phyloP scores from a whole-genome alignment of 2,329 filamentous ascomycete genomes.

The Reticulascus tulasneorum region DNA sequence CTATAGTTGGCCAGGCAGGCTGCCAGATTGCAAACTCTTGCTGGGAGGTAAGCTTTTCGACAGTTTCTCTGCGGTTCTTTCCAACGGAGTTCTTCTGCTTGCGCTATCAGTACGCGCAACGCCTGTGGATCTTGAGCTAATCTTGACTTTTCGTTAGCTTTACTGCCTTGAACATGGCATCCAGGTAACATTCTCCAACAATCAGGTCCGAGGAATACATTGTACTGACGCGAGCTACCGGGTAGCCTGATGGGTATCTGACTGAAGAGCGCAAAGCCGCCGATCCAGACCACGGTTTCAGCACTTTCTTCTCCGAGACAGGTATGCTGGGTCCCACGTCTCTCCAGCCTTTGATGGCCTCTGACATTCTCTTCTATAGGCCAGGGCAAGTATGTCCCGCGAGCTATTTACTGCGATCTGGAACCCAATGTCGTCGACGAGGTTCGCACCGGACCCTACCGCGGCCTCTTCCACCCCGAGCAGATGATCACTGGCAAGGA shows the following conservation, averaged over 20 bases:
- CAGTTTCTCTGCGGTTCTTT: too few relatives aligned
- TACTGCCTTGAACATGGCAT: slow-evolving; percentile 99
- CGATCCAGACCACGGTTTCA: slow-evolving; percentile 95
- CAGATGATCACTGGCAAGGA: slow-evolving; percentile 99
- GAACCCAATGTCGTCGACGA: slow-evolving; percentile 99
- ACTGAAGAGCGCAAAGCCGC: slow-evolving; percentile 95
- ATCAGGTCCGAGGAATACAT: neutral
- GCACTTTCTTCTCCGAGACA: slow-evolving; percentile 99
- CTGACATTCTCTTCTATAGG: slow-evolving; percentile 47
- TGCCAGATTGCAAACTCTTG: slow-evolving; percentile 99
- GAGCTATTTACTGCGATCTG: slow-evolving; percentile 99
- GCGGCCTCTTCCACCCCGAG: slow-evolving; percentile 96
- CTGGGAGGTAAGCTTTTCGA: slow-evolving; percentile 97
- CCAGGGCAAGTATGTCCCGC: slow-evolving; percentile 97
- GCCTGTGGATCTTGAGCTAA: neutral
- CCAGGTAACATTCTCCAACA: slow-evolving; percentile 63
- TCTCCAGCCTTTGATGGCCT: neutral
- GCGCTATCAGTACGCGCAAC: neutral
- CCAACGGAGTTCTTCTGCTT: too few relatives aligned
- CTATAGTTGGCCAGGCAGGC: slow-evolving; percentile 95
- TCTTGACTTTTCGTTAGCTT: slow-evolving; percentile 56
- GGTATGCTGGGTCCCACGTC: slow-evolving; percentile 51
- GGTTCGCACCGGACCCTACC: slow-evolving; percentile 96
- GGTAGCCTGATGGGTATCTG: slow-evolving; percentile 93
- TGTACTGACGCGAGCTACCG: slow-evolving; percentile 1